These are phyloP conservation scores for Penicillium concentricum DNA, from an alignment of 2,329 filamentous ascomycete species.

Conservation along the genomic window DNA sequence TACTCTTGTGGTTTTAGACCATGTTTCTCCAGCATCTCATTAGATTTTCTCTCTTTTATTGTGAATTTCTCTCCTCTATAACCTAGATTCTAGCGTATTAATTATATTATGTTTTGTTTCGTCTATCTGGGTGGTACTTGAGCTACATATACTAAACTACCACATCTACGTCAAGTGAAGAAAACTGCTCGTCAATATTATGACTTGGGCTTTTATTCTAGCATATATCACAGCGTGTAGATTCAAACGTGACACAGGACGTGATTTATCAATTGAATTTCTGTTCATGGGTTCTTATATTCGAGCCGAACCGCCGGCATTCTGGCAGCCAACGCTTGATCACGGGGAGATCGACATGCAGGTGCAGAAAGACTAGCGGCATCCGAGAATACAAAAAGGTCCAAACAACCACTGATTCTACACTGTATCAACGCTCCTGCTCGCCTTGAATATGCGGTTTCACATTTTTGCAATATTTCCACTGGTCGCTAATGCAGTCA, in stretches of 20 bases:
- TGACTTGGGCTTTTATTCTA: no score
- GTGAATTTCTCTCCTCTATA: background rate
- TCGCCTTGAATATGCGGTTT: slow-evolving; percentile 22
- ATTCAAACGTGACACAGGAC: background rate
- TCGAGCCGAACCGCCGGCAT: background rate
- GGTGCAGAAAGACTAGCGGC: background rate
- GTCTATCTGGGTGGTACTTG: background rate
- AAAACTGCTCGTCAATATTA: no score
- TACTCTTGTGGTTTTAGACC: no score
- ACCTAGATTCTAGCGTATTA: no score
- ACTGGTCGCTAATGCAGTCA: slow-evolving; percentile 37
- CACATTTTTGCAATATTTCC: slow-evolving; percentile 7
- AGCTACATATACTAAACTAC: background rate
- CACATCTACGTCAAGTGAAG: no score
- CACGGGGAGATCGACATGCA: background rate
- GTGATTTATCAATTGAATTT: background rate
- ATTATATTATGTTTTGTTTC: background rate
- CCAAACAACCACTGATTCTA: no score
- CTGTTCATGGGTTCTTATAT: background rate
- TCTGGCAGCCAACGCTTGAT: background rate
- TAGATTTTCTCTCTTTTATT: background rate
- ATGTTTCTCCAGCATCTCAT: background rate
- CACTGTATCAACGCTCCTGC: background rate
- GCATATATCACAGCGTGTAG: no score
- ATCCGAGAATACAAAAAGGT: background rate